A percentile compares a stretch with the other conserved stretches of the same genome.
Conservation (phyloP, 352 stramenopile species). For the Pythium aristosporum region DNA sequence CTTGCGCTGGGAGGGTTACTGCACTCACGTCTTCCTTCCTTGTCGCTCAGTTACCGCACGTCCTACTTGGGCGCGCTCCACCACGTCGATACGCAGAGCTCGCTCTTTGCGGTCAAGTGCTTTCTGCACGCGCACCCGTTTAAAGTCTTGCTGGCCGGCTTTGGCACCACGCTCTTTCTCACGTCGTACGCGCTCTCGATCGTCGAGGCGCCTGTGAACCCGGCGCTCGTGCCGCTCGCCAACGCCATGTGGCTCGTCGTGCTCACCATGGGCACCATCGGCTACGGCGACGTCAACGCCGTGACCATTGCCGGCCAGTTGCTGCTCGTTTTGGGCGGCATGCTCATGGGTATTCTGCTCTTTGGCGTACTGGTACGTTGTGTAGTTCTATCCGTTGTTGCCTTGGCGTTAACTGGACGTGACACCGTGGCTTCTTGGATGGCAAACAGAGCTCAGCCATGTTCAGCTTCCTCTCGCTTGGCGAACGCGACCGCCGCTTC, state of each 20-base stretch:
- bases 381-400: neutral
- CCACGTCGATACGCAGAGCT: conserved; percentile 73
- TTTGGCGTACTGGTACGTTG: conserved; percentile 57
- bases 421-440: neutral
- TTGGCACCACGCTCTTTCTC: conserved; percentile 42
- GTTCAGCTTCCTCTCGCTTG: conserved; percentile 54
- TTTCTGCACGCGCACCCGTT: conserved; percentile 72
- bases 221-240: conserved; percentile 47
- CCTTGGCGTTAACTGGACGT: neutral
- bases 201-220: conserved; percentile 65
- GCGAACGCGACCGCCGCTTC: conserved; percentile 60
- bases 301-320: conserved; percentile 57
- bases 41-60: conserved; percentile 53
- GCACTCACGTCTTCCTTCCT: neutral
- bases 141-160: conserved; percentile 46
- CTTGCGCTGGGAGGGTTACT: neutral
- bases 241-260: conserved; percentile 73
- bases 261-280: conserved; percentile 75
- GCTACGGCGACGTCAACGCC: conserved; percentile 66
- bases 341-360: conserved; percentile 69
- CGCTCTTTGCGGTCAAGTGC: conserved; percentile 82
- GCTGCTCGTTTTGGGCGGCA: conserved; percentile 59
- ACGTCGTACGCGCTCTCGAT: conserved; percentile 68
- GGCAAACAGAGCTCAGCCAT: conserved; percentile 52
- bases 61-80: conserved; percentile 73